Evolutionary conservation across 805 yeast genomes (phyloP), one percentile per base, ranked within the genome.

Genomic region (Myxozyma lipomycoides): DNA sequence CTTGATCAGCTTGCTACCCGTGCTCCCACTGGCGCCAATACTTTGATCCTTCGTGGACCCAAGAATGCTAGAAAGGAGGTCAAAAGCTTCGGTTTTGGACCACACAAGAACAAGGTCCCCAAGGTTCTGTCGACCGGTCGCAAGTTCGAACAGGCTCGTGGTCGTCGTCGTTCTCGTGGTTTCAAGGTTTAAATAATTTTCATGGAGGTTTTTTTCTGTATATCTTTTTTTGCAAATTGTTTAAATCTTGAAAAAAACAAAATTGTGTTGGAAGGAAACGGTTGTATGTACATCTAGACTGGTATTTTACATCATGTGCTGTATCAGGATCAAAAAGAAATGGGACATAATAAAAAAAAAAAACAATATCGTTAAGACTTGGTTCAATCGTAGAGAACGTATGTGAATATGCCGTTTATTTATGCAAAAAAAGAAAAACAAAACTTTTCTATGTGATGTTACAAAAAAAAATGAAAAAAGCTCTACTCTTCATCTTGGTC

Each of bases 101-200:
- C 99, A 73, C 98, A 93, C 95, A 88, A 88, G 84, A 78, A 82
- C 80, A 93, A 93, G 88, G 98, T 98, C 72, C 99, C 99, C 79
- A 89, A 95, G 82, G 84, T 93, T 77, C 70, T 77, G 72, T 91
- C 98, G 62, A 89, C 81, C 76, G 99, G 99, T 77, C 93, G 98
- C 85, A 93, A 93, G 82, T 93, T 93, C 84, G 98, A 93, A 84
- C 89, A 93, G 79, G 99, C 97, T 71, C 93, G 99, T 87, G 99
- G 99, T 84, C 95, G 85, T 78, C 84, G 99, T 82, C 84, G 81
- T 76, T 90, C 98, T 67, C 89, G 95, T 84, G 99, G 96, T 82
- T 93, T 93, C 98, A 93, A 93, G 86, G 99, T 93, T 79, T 93
- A 91, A 88, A 41, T 38, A 37, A 28, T 21, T 26, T 25, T 40